Evolutionary conservation across 2,329 filamentous ascomycete genomes (phyloP), one percentile per base, ranked within the genome.

Genomic region (Aspergillus ochraceoroseus): DNA sequence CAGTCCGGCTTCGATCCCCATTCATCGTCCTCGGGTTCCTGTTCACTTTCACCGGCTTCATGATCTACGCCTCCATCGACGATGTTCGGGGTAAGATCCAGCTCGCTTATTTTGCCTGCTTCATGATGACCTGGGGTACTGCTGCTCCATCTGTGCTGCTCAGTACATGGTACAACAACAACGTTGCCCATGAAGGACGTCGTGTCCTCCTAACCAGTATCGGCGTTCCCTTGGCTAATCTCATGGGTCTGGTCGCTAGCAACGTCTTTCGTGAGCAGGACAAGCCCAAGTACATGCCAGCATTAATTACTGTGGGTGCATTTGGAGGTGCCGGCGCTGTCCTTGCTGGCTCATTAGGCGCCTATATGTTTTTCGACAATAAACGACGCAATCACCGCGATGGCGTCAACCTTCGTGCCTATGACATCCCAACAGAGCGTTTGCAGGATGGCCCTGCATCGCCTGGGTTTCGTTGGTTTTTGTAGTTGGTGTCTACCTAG

Each of bases 91-190:
- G 67, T 3, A 68, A 83, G 26, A 60, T 83, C n/a, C 71, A 74
- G 3, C 70, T 87, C 1, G 84, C 83, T 0, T 88, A 88, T 56
- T 87, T 80, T 49, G 82, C 83, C 4, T 80, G 76, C 39, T 89
- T 88, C 61, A 84, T 88, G 81, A 87, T 88, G 82, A 83, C 80
- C 7, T 87, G 83, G 80, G 85, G 85, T 11, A 87, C 83, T 0
- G 82, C 79, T 1, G 83, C 84, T 0, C 84, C 85, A 0, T 84
- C 79, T 0, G 83, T 88, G 6, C 70, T 89, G 8, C 69, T 65
- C 6, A 67, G 79, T 50, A 70, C 78, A 41, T 83, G 80, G 81
- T 88, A 87, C 66, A 89, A 86, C 66, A 89, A 89, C 70, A 90
- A 90, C 58, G 76, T 87, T 41, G 83, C 84, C 1, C 76, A 89